Evolutionary conservation across 352 stramenopile genomes (phyloP), one percentile per base, ranked within the genome.

Genomic region (Pythium sp.): DNA sequence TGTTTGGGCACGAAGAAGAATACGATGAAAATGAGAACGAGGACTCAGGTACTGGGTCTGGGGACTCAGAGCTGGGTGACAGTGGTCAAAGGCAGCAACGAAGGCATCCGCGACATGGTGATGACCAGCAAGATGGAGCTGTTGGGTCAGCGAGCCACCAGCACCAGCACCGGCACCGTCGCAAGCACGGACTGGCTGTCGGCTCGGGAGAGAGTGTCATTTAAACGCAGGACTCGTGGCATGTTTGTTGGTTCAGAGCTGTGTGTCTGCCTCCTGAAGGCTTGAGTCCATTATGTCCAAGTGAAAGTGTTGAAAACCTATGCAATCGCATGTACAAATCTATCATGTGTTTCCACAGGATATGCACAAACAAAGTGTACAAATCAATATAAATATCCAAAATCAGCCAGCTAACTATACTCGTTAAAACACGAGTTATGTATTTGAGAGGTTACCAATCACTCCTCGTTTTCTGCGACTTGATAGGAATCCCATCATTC

Each of bases 251-350:
- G 7, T 38, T 41, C 36, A 24, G 26, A 38, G 26, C 22, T 38
- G 53, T 38, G 53, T 28, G 49, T 12, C 36, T 49, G 11, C 14
- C 36, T 15, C 15, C 14, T 6, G 7, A 34, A 20, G 20, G 47
- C 59, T 64, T 64, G 59, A 28, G 59, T 57, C 43, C 47, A 64
- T n/a, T 56, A 57, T 57, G 41, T 12, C 3, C 14, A 64, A 64
- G 59, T 64, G 38, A 49, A 64, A 64, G 34, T 24, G 26, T 58
- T 41, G 58, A 22, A 15, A 46, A 57, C 26, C 41, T 57, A 30
- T 57, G 14, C 3, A 30, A 36, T 53, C 18, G 26, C 59, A 64
- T 30, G 1, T 56, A 12, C 8, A 14, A 46, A 28, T 36, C 22
- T 5, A 28, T 5, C 24, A 43, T 3, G 41, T 24, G 24, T 11